phyloP scores from a whole-genome alignment of 2,329 filamentous ascomycete genomes.

The Curvularia hawaiiensis region DNA sequence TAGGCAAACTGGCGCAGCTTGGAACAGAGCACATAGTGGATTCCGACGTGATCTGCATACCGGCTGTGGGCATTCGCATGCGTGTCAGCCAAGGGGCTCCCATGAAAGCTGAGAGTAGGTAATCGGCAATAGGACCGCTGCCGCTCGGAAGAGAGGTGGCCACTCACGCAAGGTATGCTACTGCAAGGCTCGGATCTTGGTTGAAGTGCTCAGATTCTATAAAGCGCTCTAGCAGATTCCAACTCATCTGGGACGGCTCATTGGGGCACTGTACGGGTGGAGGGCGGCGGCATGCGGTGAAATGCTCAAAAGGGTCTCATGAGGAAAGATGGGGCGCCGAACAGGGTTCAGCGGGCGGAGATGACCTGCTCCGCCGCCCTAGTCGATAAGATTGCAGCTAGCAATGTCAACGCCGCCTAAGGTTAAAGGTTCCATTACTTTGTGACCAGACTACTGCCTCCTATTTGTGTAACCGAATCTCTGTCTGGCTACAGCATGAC shows the following conservation, averaged over 20 bases:
- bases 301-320: slow-evolving; percentile 29
- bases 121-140: slow-evolving; percentile 14
- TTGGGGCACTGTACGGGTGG: slow-evolving; percentile 38
- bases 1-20: slow-evolving; percentile 89
- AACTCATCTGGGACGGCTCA: slow-evolving; percentile 59
- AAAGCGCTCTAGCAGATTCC: slow-evolving; percentile 88
- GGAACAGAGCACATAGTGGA: slow-evolving; percentile 86
- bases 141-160: slow-evolving; percentile 14
- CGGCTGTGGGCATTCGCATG: slow-evolving; percentile 59
- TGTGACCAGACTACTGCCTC: background rate
- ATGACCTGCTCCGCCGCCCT: slow-evolving; percentile 18
- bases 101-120: background rate
- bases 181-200: slow-evolving; percentile 84
- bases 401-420: slow-evolving; percentile 4
- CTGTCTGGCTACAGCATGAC: background rate
- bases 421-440: background rate
- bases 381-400: slow-evolving; percentile 6
- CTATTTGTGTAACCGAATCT: background rate
- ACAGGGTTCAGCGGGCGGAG: slow-evolving; percentile 22
- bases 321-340: slow-evolving; percentile 21
- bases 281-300: slow-evolving; percentile 18
- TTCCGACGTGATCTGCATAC: slow-evolving; percentile 87
- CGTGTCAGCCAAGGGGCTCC: slow-evolving; percentile 1
- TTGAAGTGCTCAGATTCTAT: slow-evolving; percentile 95
- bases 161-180: slow-evolving; percentile 85